Percentiles rank a stretch among this genome's conserved stretches.
Evolutionary conservation across 345 rosid genomes (phyloP).

Genomic region (Psidium friedrichsthalianum): DNA sequence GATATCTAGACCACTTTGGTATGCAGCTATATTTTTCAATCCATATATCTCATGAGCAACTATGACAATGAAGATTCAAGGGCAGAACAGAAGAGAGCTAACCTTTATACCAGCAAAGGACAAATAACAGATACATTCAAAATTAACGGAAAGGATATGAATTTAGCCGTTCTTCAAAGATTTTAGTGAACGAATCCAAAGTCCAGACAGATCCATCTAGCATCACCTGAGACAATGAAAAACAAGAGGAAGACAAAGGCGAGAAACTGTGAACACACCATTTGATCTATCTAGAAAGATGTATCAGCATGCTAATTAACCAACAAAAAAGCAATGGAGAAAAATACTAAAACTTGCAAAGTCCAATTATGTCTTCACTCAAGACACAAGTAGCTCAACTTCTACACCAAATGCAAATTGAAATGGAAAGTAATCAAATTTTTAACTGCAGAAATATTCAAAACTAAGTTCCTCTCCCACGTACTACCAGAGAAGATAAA

Average conservation of each 20-base stretch:
- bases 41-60: slow-evolving; percentile 50
- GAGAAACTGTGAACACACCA: too few relatives aligned
- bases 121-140: not conserved
- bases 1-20: slow-evolving; percentile 81
- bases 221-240: slow-evolving; percentile 25
- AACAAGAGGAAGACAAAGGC: too few relatives aligned
- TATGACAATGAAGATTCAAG: slow-evolving; percentile 41
- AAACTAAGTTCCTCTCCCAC: too few relatives aligned
- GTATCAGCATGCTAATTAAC: too few relatives aligned
- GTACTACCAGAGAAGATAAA: not conserved
- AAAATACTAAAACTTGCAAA: too few relatives aligned
- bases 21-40: slow-evolving; percentile 85
- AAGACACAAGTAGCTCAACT: too few relatives aligned
- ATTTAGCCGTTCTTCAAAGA: slow-evolving; percentile 36
- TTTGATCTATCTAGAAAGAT: too few relatives aligned
- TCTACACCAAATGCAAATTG: too few relatives aligned
- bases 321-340: too few relatives aligned
- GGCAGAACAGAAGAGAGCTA: slow-evolving; percentile 9
- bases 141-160: slow-evolving; percentile 73
- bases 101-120: not conserved
- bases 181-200: slow-evolving; percentile 46
- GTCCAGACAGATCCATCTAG: slow-evolving; percentile 49
- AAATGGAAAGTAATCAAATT: too few relatives aligned
- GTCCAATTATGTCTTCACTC: too few relatives aligned
- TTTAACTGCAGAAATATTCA: too few relatives aligned